Evolutionary conservation across 306 rosid species (phyloP).

Genomic region (Psophocarpus tetragonolobus): DNA sequence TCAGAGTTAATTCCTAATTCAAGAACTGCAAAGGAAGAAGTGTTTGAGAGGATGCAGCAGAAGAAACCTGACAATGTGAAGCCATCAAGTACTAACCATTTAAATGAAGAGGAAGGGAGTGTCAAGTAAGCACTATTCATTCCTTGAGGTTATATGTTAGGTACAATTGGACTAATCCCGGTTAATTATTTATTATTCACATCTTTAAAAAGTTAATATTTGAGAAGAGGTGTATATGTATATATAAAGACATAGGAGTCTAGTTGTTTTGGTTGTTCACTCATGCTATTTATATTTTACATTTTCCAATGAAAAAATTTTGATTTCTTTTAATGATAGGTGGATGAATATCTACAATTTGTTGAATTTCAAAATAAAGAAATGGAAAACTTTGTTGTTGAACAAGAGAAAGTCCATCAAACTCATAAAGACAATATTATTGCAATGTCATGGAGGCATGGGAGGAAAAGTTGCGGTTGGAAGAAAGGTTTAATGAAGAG

Average conservation of each 20-base stretch:
- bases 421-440: slow-evolving; percentile 46
- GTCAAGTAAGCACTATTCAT: slow-evolving; percentile 42
- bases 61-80: slow-evolving; percentile 65
- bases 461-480: slow-evolving; percentile 61
- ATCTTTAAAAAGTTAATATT: neutral
- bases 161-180: neutral
- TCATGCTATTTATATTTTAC: neutral
- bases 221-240: neutral
- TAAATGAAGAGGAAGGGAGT: slow-evolving; percentile 44
- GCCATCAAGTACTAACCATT: slow-evolving; percentile 40
- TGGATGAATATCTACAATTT: slow-evolving; percentile 44
- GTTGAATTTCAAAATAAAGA: slow-evolving; percentile 58
- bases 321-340: slow-evolving; percentile 40
- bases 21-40: slow-evolving; percentile 60
- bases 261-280: neutral
- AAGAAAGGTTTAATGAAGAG: slow-evolving; percentile 43
- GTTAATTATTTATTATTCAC: neutral
- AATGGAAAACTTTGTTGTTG: slow-evolving; percentile 53
- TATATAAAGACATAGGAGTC: neutral
- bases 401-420: slow-evolving; percentile 47
- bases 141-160: neutral
- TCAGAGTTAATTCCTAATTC: slow-evolving; percentile 48
- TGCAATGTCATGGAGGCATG: slow-evolving; percentile 53
- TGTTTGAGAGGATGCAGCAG: slow-evolving; percentile 72
- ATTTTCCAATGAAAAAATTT: neutral